These are phyloP conservation scores for Cystobasidium onofrii DNA, from an alignment of 768 basidiomycete genomes.

Conservation along the genomic window DNA sequence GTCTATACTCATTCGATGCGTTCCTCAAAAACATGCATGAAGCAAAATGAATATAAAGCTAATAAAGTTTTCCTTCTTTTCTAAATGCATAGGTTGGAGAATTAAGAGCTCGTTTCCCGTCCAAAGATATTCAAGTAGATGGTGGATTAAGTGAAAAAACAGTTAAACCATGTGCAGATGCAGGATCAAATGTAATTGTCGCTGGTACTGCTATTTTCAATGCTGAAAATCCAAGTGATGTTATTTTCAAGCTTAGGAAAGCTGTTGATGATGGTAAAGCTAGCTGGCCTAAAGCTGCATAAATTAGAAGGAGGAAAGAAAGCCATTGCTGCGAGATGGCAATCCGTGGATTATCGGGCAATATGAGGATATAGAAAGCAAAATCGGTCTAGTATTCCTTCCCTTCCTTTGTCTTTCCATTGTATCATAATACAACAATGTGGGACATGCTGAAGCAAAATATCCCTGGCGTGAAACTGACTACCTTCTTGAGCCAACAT, in stretches of 20 bases:
- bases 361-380: not conserved
- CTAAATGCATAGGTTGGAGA: constrained; percentile 56
- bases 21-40: too few relatives aligned
- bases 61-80: too few relatives aligned
- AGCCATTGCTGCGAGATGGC: too few relatives aligned
- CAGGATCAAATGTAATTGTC: constrained; percentile 96
- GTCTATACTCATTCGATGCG: too few relatives aligned
- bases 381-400: too few relatives aligned
- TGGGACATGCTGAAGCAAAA: not conserved
- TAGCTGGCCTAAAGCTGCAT: constrained; percentile 27
- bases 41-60: too few relatives aligned
- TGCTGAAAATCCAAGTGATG: constrained; percentile 65
- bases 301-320: not conserved
- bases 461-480: too few relatives aligned
- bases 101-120: constrained; percentile 77
- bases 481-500: not conserved
- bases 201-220: constrained; percentile 93
- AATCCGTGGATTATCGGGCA: too few relatives aligned
- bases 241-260: constrained; percentile 64
- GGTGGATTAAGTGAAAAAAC: constrained; percentile 93
- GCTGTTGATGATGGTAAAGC: constrained; percentile 56
- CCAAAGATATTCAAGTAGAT: constrained; percentile 95
- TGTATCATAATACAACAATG: not conserved
- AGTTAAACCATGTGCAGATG: constrained; percentile 74
- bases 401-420: not conserved